A percentile compares a stretch with the other conserved stretches of the same genome.
Evolutionary conservation across 345 rosid genomes (phyloP).

Genomic region (Clarkia xantiana): DNA sequence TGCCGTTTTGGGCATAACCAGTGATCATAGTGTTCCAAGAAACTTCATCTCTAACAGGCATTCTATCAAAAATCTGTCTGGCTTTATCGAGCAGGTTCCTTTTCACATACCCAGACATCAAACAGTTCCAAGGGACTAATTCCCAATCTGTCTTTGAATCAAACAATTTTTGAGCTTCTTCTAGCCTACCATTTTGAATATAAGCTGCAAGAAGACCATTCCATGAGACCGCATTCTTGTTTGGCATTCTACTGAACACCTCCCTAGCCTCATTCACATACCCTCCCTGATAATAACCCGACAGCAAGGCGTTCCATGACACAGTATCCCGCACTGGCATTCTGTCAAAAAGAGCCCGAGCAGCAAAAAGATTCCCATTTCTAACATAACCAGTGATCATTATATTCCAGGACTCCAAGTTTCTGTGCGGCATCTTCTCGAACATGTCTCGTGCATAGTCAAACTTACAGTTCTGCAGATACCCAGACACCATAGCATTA

Average conservation of each 20-base stretch:
- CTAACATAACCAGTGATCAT: constrained; percentile 13
- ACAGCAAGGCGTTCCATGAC: constrained; percentile 14
- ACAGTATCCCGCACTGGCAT: constrained; percentile 11
- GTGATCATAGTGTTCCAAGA: constrained; percentile 14
- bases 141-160: constrained; percentile 13
- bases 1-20: constrained; percentile 11
- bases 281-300: constrained; percentile 11
- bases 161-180: constrained; percentile 12
- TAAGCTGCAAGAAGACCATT: constrained; percentile 10
- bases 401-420: constrained; percentile 13
- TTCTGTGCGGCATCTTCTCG: constrained; percentile 11
- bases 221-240: constrained; percentile 10
- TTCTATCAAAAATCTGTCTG: constrained; percentile 10
- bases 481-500: constrained; percentile 15
- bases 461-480: constrained; percentile 9
- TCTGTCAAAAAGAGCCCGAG: constrained; percentile 8
- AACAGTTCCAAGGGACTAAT: constrained; percentile 14
- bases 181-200: constrained; percentile 10
- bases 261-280: constrained; percentile 12
- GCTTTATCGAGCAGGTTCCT: constrained; percentile 9
- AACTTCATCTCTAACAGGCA: constrained; percentile 11
- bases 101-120: constrained; percentile 13
- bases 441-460: constrained; percentile 10
- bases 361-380: constrained; percentile 9
- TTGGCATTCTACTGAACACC: constrained; percentile 11